Evolutionary conservation across 345 rosid genomes (phyloP).

Genomic region (Citrus reticulata): DNA sequence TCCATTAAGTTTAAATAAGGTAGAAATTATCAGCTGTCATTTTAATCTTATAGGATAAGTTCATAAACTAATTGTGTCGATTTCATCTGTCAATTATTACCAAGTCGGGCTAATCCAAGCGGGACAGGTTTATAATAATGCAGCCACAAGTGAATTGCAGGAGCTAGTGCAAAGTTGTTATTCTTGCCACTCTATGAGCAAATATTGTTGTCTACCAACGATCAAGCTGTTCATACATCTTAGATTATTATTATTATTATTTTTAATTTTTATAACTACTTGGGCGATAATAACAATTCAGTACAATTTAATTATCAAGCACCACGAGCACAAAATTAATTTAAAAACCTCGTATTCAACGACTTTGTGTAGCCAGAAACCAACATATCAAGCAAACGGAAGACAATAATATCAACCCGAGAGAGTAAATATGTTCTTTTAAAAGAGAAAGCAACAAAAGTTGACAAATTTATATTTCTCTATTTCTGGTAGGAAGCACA

Average conservation of each 20-base stretch:
- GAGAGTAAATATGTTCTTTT: background rate
- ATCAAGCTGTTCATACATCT: too few species aligned
- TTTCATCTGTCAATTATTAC: background rate
- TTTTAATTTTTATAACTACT: too few species aligned
- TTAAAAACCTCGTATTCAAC: too few species aligned
- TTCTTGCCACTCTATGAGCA: too few species aligned
- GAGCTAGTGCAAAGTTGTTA: too few species aligned
- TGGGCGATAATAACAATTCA: too few species aligned
- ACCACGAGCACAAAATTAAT: too few species aligned
- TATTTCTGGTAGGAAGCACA: background rate
- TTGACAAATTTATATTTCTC: background rate
- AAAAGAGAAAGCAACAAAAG: background rate
- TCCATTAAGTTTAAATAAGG: too few species aligned
- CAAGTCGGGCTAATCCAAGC: background rate
- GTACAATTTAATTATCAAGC: too few species aligned
- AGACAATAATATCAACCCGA: background rate
- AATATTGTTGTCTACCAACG: background rate
- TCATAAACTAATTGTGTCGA: background rate
- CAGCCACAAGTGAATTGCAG: too few species aligned
- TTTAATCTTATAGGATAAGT: background rate
- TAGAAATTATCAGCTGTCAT: background rate
- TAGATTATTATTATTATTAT: too few species aligned
- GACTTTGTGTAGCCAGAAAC: background rate
- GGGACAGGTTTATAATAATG: background rate
- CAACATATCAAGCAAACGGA: background rate